Conservation (phyloP, 2,329 filamentous ascomycete genomes). For the Aspergillus thermomutatus region DNA sequence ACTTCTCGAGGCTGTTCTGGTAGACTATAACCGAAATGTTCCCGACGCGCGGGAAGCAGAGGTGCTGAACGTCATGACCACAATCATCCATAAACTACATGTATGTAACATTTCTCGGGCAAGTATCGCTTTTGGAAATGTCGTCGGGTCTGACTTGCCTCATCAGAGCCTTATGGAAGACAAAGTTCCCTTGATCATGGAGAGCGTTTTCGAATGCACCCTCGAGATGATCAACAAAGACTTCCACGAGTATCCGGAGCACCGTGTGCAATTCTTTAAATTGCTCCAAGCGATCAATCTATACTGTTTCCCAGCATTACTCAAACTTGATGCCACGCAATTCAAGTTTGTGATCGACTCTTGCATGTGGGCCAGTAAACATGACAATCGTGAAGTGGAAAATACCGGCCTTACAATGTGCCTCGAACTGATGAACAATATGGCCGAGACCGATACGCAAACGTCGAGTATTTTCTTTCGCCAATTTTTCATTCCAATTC, state of each 20-base stretch:
- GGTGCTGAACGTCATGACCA: constrained; percentile 95
- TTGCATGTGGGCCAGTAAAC: constrained; percentile 99
- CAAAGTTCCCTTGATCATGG: constrained; percentile 95
- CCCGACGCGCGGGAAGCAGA: constrained; percentile 93
- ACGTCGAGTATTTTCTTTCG: constrained; percentile 97
- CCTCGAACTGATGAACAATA: constrained; percentile 94
- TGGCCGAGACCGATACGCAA: constrained; percentile 81
- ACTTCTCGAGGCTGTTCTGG: constrained; percentile 84
- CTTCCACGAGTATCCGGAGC: constrained; percentile 97
- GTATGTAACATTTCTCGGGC: constrained; percentile 56
- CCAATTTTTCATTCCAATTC: constrained; percentile 90
- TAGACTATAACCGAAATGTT: constrained; percentile 97
- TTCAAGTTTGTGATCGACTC: constrained; percentile 99
- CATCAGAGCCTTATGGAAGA: constrained; percentile 89
- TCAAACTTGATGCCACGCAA: constrained; percentile 91
- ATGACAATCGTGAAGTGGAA: constrained; percentile 97
- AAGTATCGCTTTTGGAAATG: constrained; percentile 21
- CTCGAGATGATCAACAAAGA: constrained; percentile 99
- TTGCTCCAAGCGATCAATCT: constrained; percentile 92
- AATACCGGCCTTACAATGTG: constrained; percentile 97
- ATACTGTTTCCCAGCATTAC: constrained; percentile 90
- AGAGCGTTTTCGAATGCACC: constrained; percentile 97
- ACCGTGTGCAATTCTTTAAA: constrained; percentile 99
- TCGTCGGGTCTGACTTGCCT: constrained; percentile 28
- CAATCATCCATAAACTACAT: constrained; percentile 92